phyloP scores from a whole-genome alignment of 75 land plant genomes.

The Adiantum capillusveneris region DNA sequence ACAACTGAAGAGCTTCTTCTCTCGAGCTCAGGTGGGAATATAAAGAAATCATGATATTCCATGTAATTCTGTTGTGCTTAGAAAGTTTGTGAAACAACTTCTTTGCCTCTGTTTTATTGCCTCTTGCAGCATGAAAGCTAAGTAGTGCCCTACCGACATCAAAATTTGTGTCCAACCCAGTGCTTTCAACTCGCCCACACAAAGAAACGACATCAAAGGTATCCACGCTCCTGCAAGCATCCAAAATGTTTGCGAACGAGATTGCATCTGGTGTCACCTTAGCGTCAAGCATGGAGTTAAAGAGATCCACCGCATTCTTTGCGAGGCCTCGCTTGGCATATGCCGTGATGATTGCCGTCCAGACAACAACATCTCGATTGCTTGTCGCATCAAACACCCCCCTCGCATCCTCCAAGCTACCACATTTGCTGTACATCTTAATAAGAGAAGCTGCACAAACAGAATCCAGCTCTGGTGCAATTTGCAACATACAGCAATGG shows the following conservation, averaged over 20 bases:
- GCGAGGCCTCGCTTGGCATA: conserved; percentile 1
- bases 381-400: conserved; percentile 14
- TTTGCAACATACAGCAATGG: too few relatives aligned
- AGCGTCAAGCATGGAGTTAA: conserved; percentile 8
- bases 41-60: too few relatives aligned
- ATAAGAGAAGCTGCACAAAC: conserved; percentile 16
- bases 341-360: conserved; percentile 5
- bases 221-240: conserved; percentile 12
- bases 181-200: too few relatives aligned
- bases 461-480: conserved; percentile 12
- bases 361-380: neutral
- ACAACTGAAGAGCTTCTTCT: too few relatives aligned
- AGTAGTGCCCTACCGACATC: too few relatives aligned
- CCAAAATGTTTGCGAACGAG: conserved; percentile 18
- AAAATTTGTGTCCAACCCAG: too few relatives aligned
- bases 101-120: too few relatives aligned
- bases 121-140: too few relatives aligned
- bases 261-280: conserved; percentile 20
- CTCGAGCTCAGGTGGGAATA: too few relatives aligned
- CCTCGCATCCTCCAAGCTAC: conserved; percentile 22
- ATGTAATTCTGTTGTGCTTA: too few relatives aligned
- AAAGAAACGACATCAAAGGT: too few relatives aligned
- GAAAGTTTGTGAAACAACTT: too few relatives aligned
- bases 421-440: conserved; percentile 33
- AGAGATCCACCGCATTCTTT: conserved; percentile 1